Evolutionary conservation across 2,329 filamentous ascomycete species (phyloP).

Genomic region (Trichoderma breve): DNA sequence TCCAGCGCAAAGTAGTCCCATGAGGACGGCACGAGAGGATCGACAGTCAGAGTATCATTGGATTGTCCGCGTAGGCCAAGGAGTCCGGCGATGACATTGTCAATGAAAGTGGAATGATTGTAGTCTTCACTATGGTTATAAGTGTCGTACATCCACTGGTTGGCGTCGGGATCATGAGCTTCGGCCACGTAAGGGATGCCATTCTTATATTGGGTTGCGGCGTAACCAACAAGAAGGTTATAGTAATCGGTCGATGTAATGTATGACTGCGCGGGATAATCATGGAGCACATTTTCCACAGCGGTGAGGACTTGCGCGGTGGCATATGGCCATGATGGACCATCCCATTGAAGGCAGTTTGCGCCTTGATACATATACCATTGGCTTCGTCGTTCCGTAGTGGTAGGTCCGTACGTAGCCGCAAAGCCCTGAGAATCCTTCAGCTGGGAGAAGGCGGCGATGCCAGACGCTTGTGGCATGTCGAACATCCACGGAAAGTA

Average conservation of each 20-base stretch:
- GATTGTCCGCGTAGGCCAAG: neutral
- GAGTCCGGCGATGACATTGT: neutral
- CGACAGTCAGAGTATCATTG: neutral
- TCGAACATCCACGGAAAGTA: neutral
- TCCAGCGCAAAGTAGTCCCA: neutral
- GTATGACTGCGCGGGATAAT: neutral
- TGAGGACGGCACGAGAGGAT: neutral
- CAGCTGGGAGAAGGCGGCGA: neutral
- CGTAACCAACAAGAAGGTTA: neutral
- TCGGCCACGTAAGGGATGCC: neutral
- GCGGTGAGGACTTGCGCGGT: neutral
- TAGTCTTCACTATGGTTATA: neutral
- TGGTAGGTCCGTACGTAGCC: neutral
- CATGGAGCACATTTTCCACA: neutral
- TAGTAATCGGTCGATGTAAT: neutral
- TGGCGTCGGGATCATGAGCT: neutral
- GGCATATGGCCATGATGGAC: neutral
- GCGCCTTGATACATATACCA: neutral
- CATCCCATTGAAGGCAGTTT: neutral
- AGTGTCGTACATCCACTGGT: neutral
- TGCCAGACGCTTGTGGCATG: neutral
- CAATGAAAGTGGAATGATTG: neutral
- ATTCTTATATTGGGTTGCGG: neutral
- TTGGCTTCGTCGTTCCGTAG: neutral
- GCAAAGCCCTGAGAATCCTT: neutral